phyloP scores from a whole-genome alignment of 202 grass and related monocot species.

The Saccharum hybrid region DNA sequence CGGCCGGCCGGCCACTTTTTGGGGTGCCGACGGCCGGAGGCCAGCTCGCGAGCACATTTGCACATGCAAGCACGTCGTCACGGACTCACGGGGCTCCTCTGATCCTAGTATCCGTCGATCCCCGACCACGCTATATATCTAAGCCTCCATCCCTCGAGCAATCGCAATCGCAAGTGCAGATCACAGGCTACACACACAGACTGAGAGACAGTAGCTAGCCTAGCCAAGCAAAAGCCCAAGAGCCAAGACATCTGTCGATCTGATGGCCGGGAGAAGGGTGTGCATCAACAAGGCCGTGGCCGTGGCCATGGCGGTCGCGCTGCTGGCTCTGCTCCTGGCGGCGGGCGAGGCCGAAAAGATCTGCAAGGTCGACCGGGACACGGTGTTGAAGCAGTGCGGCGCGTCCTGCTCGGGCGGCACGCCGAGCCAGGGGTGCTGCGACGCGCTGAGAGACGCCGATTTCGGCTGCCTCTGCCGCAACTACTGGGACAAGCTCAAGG shows the following conservation, averaged over 20 bases:
- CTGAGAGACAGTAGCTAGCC: no score
- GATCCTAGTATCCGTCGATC: neutral
- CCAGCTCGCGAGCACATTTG: neutral
- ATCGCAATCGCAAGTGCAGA: neutral
- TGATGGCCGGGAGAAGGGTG: slow-evolving; percentile 8
- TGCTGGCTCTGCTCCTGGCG: neutral
- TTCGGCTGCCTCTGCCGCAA: neutral
- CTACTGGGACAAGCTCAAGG: neutral
- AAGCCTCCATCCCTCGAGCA: neutral
- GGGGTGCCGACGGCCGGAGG: neutral
- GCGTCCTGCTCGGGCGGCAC: neutral
- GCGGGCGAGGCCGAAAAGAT: neutral
- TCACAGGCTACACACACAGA: neutral
- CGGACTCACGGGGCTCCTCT: neutral
- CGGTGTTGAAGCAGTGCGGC: neutral
- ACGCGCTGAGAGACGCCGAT: neutral
- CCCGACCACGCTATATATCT: neutral
- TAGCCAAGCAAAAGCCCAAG: no score
- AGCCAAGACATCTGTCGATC: neutral
- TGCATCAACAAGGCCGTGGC: neutral
- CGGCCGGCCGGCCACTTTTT: neutral
- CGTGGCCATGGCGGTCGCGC: neutral
- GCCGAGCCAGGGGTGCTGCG: neutral
- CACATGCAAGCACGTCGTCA: neutral
- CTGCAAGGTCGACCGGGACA: neutral